Evolutionary conservation across 139 green algal species (phyloP), one percentile per base, ranked within the genome.

Genomic region (Chlorella sorokiniana): DNA sequence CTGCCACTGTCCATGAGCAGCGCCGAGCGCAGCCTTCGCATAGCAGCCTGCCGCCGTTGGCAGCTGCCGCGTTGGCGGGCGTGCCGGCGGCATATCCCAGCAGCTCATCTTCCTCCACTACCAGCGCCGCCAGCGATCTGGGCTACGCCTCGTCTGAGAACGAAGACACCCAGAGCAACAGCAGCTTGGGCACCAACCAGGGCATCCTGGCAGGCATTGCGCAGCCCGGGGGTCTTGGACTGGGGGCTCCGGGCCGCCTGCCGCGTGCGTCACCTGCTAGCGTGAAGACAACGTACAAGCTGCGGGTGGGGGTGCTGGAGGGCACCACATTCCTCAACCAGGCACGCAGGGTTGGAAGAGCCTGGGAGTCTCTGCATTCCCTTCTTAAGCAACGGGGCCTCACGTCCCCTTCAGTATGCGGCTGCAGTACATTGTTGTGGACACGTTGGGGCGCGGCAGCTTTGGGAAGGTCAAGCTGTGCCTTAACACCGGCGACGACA

Each of bases 391-490:
- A n/a, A n/a, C n/a, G n/a, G n/a, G n/a, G n/a, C n/a, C n/a, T n/a
- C n/a, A n/a, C n/a, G n/a, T n/a, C n/a, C n/a, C n/a, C n/a, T n/a
- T n/a, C n/a, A n/a, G n/a, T n/a, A n/a, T n/a, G n/a, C 88, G 95
- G 83, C 94, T 95, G 79, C 89, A 96, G 88, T 97, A 97, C 75
- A 89, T 96, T 61, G 88, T 97, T 48, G 84, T 97, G 35, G 93
- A 94, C 81, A 95, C 92, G 2, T 86, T 97, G 80, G 94, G 93
- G 0, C 77, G 89, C 20, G 94, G 94, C 52, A 85, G 82, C 31
- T 95, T 91, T 74, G 93, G 93, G 74, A 96, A 95, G 75, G 94
- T 97, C 22, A 96, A 96, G 91, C 90, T 97, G 67, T 94, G 90
- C 82, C 88, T 97, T n/a, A 96, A 95, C 91, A 94, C 85, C 11